A percentile compares a stretch with the other conserved stretches of the same genome.
These are phyloP conservation scores for Pleurotus tuoliensis DNA, from an alignment of 768 basidiomycete species.

Conservation along the genomic window DNA sequence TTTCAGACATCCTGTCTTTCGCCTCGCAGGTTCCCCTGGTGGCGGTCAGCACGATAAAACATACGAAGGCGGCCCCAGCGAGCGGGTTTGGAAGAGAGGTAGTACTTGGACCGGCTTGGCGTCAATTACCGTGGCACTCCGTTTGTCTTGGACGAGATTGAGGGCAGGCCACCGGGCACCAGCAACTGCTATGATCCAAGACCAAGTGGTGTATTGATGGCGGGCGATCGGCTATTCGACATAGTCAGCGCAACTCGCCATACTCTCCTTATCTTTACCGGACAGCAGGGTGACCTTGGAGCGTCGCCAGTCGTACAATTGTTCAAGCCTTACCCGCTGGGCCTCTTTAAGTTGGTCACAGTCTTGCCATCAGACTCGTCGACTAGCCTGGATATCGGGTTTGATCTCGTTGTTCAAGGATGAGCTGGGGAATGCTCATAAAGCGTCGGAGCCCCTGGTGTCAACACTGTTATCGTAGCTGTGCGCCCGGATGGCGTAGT, in stretches of 20 bases:
- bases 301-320: background rate
- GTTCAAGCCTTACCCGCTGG: background rate
- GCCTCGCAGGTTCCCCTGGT: background rate
- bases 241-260: slow-evolving; percentile 4
- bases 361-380: background rate
- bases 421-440: background rate
- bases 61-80: background rate
- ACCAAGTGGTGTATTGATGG: slow-evolving; percentile 5
- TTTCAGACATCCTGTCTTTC: background rate
- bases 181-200: slow-evolving; percentile 18
- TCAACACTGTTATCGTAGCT: background rate
- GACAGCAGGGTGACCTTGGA: background rate
- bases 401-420: background rate
- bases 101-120: slow-evolving; percentile 18
- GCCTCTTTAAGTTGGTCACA: background rate
- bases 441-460: background rate
- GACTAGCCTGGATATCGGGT: background rate
- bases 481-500: slow-evolving; percentile 4
- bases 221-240: slow-evolving; percentile 2
- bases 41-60: slow-evolving; percentile 9
- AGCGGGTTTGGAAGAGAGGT: slow-evolving; percentile 1
- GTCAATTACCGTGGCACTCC: slow-evolving; percentile 26
- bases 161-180: background rate
- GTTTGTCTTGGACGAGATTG: slow-evolving; percentile 9
- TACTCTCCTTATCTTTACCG: slow-evolving; percentile 6